Conservation (phyloP, 495 filamentous ascomycete species). For the Aspergillus haitiensis region DNA sequence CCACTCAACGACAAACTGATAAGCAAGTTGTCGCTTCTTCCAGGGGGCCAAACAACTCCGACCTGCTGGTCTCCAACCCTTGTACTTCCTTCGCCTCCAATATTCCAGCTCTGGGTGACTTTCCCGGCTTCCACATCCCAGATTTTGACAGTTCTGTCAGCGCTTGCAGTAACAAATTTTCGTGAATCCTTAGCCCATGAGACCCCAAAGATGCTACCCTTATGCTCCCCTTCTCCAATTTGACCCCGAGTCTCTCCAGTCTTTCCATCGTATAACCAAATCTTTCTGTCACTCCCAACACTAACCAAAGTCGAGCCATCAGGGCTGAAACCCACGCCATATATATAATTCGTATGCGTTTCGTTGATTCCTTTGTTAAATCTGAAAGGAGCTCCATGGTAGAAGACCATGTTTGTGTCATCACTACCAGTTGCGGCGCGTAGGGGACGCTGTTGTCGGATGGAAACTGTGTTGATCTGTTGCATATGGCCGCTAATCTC, state of each 20-base stretch:
- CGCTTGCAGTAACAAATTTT: slow-evolving; percentile 85
- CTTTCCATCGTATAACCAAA: slow-evolving; percentile 94
- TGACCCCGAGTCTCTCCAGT: slow-evolving; percentile 77
- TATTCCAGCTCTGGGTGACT: slow-evolving; percentile 74
- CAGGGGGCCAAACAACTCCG: slow-evolving; percentile 87
- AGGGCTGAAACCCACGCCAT: slow-evolving; percentile 86
- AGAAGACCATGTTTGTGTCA: slow-evolving; percentile 85
- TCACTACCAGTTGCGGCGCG: slow-evolving; percentile 89
- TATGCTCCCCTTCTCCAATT: slow-evolving; percentile 82
- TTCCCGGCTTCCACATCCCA: slow-evolving; percentile 77
- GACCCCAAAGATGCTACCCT: slow-evolving; percentile 87
- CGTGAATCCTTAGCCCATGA: slow-evolving; percentile 90
- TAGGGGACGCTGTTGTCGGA: slow-evolving; percentile 84
- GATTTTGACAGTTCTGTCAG: slow-evolving; percentile 78
- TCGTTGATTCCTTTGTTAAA: slow-evolving; percentile 76
- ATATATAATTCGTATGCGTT: slow-evolving; percentile 83
- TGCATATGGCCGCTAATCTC: slow-evolving; percentile 89
- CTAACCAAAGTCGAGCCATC: slow-evolving; percentile 82
- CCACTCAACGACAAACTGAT: slow-evolving; percentile 86
- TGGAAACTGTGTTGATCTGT: slow-evolving; percentile 85
- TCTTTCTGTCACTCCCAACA: slow-evolving; percentile 83
- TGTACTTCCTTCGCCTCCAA: slow-evolving; percentile 76
- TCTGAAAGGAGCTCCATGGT: slow-evolving; percentile 92
- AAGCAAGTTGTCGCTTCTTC: slow-evolving; percentile 78
- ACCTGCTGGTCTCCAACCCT: slow-evolving; percentile 87